A percentile compares a stretch with the other conserved stretches of the same genome.
These are phyloP conservation scores for Fraxinus xanthoxyloides DNA, from an alignment of 305 asterid genomes.

Conservation along the genomic window DNA sequence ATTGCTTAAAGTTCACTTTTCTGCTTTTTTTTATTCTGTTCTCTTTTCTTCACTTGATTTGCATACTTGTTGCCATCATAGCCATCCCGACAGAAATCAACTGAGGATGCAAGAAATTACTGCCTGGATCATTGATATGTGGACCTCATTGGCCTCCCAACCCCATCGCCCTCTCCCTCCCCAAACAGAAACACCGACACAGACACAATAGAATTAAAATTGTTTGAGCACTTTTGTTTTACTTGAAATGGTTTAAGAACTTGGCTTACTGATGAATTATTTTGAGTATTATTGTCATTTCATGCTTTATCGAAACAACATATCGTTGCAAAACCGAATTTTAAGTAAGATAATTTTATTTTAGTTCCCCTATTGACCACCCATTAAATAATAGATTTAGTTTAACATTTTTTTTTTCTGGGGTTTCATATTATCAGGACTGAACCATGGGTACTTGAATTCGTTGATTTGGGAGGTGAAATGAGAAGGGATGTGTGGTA, in stretches of 20 bases:
- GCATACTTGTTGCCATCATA: background rate
- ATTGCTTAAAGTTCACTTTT: background rate
- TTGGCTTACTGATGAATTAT: background rate
- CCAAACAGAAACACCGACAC: background rate
- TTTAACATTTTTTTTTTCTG: background rate
- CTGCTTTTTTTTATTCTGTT: background rate
- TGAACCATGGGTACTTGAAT: constrained; percentile 68
- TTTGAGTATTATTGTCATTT: background rate
- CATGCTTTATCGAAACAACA: background rate
- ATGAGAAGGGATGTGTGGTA: constrained; percentile 96
- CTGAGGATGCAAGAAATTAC: background rate
- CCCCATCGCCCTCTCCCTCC: constrained; percentile 2
- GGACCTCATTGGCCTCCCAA: background rate
- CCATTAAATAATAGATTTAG: background rate
- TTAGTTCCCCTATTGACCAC: background rate
- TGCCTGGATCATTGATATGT: background rate
- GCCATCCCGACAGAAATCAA: background rate
- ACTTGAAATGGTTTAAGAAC: background rate
- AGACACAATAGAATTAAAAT: background rate
- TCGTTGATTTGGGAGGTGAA: constrained; percentile 85
- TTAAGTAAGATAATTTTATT: background rate
- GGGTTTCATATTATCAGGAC: constrained; percentile 41
- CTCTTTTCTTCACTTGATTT: background rate
- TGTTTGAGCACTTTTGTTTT: background rate
- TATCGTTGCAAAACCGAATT: background rate